Evolutionary conservation across 2,329 filamentous ascomycete species (phyloP), one percentile per base, ranked within the genome.

Genomic region (Hymenotorrendiella dingleyae): DNA sequence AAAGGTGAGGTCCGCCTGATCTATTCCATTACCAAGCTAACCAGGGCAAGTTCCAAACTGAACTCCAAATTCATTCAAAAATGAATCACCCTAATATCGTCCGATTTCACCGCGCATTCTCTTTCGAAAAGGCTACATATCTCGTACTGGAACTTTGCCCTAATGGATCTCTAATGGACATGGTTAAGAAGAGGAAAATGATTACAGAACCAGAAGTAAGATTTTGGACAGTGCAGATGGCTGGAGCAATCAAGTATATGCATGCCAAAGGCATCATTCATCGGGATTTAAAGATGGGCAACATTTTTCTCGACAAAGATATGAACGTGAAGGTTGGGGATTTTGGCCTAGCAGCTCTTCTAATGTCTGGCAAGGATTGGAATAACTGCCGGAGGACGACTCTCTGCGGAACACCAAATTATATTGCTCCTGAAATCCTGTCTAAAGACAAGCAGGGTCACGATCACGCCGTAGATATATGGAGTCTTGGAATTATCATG

Each of bases 261-360:
- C 94, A 98, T 64, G 82, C 82, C 59, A 86, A 94, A 62, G 93
- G 91, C 52, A 94, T 98, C 49, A 95, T 97, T 37, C 93, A 98
- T 65, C 81, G 93, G 37, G 93, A 98, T 65, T 67, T 98, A 55
- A 98, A 98, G 67, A 97, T 96, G 73, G 94, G 93, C 36, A 98
- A 98, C 63, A 83, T 98, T 54, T 98, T 98, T 59, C 73, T 98
- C 40, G 93, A 98, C 63, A 79, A 80, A 41, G 74, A 89, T 54
- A 96, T 98, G 91, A 94, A 98, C 59, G 84, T 95, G 56, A 98
- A 98, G 64, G 88, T 98, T 56, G 93, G 93, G 33, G 93, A 98
- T 64, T 98, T 98, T 67, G 93, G 93, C 3, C 73, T 98, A 42
- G 93, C 93, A 22, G 93, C 94, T 21, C 72, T 98, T 55, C 73